Conservation (phyloP, 2,329 filamentous ascomycete species). For the Acarospora socialis region DNA sequence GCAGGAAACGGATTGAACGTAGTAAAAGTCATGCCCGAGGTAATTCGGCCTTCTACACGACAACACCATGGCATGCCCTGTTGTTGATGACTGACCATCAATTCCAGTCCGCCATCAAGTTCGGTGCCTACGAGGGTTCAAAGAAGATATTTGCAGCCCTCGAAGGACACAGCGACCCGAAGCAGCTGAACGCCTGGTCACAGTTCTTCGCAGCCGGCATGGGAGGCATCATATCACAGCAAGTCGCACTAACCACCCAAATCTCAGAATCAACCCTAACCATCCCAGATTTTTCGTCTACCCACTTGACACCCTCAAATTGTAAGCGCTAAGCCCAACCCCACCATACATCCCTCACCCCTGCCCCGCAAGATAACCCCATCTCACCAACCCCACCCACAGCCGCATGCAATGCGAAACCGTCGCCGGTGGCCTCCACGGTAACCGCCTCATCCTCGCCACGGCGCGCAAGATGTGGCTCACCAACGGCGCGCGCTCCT, state of each 20-base stretch:
- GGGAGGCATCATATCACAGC: conserved; percentile 90
- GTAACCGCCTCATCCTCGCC: conserved; percentile 65
- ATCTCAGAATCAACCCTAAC: conserved; percentile 15
- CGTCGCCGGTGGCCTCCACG: conserved; percentile 68
- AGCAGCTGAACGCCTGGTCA: conserved; percentile 63
- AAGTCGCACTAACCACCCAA: conserved; percentile 22
- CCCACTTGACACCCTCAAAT: conserved; percentile 58
- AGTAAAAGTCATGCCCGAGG: conserved; percentile 96
- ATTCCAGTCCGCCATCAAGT: conserved; percentile 95
- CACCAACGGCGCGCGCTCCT: conserved; percentile 57
- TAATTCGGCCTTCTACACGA: no score
- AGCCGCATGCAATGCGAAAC: conserved; percentile 87
- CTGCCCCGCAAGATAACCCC: background rate
- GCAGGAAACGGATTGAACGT: conserved; percentile 91
- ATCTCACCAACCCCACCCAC: conserved; percentile 1
- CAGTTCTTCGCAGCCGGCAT: conserved; percentile 85
- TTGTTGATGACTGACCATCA: no score
- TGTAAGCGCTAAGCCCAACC: conserved; percentile 30
- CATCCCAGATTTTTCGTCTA: conserved; percentile 68
- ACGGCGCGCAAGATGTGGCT: conserved; percentile 80
- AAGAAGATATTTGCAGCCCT: conserved; percentile 75
- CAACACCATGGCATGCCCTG: no score
- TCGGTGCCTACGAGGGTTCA: conserved; percentile 90
- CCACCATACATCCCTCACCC: conserved; percentile 9
- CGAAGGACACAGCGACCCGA: conserved; percentile 76